phyloP scores from a whole-genome alignment of 2,329 filamentous ascomycete genomes.

The Cephalotrichum gorgonifer region DNA sequence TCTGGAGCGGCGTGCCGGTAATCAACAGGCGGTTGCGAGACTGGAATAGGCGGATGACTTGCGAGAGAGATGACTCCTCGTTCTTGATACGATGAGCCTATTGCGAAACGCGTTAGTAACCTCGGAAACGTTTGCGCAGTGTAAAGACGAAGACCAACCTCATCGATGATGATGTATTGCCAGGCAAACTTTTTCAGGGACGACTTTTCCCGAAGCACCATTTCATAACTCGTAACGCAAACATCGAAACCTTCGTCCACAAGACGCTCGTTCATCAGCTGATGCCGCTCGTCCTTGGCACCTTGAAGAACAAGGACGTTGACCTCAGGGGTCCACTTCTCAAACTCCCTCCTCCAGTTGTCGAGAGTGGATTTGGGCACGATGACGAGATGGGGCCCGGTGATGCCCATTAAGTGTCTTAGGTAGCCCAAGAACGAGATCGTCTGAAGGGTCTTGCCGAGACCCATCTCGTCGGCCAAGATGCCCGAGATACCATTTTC shows the following conservation, averaged over 20 bases:
- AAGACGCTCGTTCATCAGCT: slow-evolving; percentile 83
- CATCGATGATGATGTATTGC: slow-evolving; percentile 99
- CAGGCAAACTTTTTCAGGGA: slow-evolving; percentile 96
- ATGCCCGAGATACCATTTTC: slow-evolving; percentile 99
- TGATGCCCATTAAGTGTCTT: slow-evolving; percentile 80
- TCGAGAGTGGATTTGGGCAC: slow-evolving; percentile 97
- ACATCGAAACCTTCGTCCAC: slow-evolving; percentile 94
- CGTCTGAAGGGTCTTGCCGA: slow-evolving; percentile 95
- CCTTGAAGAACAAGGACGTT: slow-evolving; percentile 91
- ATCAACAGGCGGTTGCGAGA: slow-evolving; percentile 92
- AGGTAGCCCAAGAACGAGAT: slow-evolving; percentile 95
- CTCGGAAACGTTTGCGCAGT: neutral
- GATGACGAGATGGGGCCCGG: slow-evolving; percentile 79
- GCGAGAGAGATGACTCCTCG: slow-evolving; percentile 91
- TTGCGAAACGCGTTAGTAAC: slow-evolving; percentile 1
- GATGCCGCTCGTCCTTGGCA: slow-evolving; percentile 83
- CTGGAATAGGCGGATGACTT: slow-evolving; percentile 93
- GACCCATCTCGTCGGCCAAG: slow-evolving; percentile 94
- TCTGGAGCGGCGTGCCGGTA: slow-evolving; percentile 92
- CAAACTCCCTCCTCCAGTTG: slow-evolving; percentile 96
- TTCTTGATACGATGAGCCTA: slow-evolving; percentile 94
- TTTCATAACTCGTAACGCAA: slow-evolving; percentile 97
- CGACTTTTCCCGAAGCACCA: slow-evolving; percentile 91
- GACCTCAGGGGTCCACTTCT: slow-evolving; percentile 88
- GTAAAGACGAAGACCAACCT: slow-evolving; percentile 26